Percentiles rank a stretch among this genome's conserved stretches.
Conservation (phyloP, 495 filamentous ascomycete species). For the Rhizodiscina lignyota region DNA sequence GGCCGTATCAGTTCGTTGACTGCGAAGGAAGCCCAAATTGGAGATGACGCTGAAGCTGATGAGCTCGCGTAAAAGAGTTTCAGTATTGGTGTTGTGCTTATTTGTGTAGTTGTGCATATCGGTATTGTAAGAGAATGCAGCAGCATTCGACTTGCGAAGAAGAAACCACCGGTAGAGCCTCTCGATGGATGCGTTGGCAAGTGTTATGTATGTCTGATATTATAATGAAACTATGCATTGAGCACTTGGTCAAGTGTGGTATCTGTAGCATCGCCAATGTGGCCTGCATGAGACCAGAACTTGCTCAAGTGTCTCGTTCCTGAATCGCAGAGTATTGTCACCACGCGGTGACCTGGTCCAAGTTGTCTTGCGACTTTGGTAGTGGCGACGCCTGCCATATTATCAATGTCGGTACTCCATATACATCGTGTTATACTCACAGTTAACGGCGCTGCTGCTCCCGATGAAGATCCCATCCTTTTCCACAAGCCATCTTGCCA, state of each 20-base stretch:
- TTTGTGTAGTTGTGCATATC: too few species aligned
- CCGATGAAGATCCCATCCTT: conserved; percentile 91
- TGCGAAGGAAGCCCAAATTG: too few species aligned
- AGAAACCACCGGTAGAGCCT: too few species aligned
- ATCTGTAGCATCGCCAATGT: conserved; percentile 41
- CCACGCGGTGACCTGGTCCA: conserved; percentile 62
- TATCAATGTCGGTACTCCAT: background rate
- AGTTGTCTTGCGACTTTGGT: conserved; percentile 60
- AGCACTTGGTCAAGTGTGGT: conserved; percentile 36
- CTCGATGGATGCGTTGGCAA: too few species aligned
- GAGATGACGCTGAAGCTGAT: too few species aligned
- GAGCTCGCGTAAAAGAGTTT: too few species aligned
- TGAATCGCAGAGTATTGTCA: conserved; percentile 77
- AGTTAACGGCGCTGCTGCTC: conserved; percentile 90
- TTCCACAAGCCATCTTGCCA: conserved; percentile 92
- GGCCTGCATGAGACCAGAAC: conserved; percentile 75
- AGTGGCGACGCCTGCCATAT: conserved; percentile 52
- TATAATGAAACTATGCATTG: background rate
- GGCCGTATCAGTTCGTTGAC: too few species aligned
- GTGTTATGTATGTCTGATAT: background rate
- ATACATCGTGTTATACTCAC: conserved; percentile 26
- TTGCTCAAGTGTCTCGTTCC: conserved; percentile 83
- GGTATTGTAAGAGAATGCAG: too few species aligned
- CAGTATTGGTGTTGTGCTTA: too few species aligned
- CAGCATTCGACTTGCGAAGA: too few species aligned